Evolutionary conservation across 129 eudicot species (phyloP).

Genomic region (Apium graveolens): DNA sequence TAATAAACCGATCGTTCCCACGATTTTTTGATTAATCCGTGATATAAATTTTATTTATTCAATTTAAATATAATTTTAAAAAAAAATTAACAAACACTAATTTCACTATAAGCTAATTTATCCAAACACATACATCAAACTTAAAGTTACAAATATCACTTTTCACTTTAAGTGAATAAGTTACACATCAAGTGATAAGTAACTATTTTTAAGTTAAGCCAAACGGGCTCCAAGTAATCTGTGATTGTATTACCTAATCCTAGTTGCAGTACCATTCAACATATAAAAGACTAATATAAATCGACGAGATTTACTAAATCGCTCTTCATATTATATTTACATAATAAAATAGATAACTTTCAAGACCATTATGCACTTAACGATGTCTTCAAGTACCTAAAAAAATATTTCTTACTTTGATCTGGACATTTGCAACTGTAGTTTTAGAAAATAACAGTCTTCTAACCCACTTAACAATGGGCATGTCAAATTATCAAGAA

Average conservation of each 20-base stretch:
- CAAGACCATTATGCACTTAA: neutral
- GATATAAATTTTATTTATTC: too few species aligned
- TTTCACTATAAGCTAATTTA: too few species aligned
- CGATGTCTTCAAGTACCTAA: neutral
- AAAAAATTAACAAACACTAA: too few species aligned
- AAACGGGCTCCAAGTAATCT: too few species aligned
- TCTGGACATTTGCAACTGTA: neutral
- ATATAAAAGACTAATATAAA: neutral
- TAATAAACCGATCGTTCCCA: too few species aligned
- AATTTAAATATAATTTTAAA: too few species aligned
- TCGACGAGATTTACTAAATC: neutral
- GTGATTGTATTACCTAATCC: neutral
- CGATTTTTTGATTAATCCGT: too few species aligned
- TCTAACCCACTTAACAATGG: neutral
- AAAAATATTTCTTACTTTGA: neutral
- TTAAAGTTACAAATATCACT: too few species aligned
- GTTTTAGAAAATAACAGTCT: neutral
- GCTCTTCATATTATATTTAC: neutral
- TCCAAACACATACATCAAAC: too few species aligned
- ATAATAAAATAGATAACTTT: neutral
- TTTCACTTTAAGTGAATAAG: too few species aligned
- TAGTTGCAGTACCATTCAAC: neutral
- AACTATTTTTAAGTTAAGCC: too few species aligned
- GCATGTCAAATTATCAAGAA: neutral
- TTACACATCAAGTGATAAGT: too few species aligned